phyloP scores from a whole-genome alignment of 192 early-diverging fungal species.

The Gryganskiella cystojenkinii region DNA sequence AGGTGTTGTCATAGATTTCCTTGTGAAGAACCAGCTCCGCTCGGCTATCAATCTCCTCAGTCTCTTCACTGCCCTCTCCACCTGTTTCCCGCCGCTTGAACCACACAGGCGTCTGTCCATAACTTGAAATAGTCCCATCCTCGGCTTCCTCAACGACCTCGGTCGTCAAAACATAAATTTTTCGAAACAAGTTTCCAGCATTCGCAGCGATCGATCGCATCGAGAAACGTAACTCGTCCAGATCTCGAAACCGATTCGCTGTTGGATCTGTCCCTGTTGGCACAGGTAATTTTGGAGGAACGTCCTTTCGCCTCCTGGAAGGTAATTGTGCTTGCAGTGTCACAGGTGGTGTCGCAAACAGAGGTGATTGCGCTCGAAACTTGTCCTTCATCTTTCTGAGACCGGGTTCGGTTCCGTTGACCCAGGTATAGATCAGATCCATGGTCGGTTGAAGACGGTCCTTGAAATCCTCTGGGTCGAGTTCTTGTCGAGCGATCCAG shows the following conservation, averaged over 20 bases:
- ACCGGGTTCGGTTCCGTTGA: conserved; percentile 45
- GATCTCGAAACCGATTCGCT: conserved; percentile 40
- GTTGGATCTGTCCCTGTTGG: conserved; percentile 1
- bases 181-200: conserved; percentile 11
- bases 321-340: not conserved
- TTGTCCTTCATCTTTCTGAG: conserved; percentile 17
- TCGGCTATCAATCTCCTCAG: not conserved
- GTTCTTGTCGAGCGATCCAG: not conserved
- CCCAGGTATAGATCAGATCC: conserved; percentile 58
- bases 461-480: conserved; percentile 2
- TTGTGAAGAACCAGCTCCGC: conserved; percentile 31
- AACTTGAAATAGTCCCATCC: not conserved
- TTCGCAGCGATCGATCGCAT: conserved; percentile 45
- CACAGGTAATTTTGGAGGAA: not conserved
- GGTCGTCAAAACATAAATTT: conserved; percentile 40
- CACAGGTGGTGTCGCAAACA: conserved; percentile 1
- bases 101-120: conserved; percentile 26
- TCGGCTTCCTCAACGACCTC: conserved; percentile 10
- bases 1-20: conserved; percentile 28
- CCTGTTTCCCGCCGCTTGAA: conserved; percentile 3
- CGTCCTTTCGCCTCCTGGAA: not conserved
- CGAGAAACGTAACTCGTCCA: conserved; percentile 51
- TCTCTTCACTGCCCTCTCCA: no score
- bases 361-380: conserved; percentile 8
- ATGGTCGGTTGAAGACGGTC: not conserved